A percentile compares a stretch with the other conserved stretches of the same genome.
Conservation (phyloP, 1,284 basidiomycete species). For the Ustilago nuda region DNA sequence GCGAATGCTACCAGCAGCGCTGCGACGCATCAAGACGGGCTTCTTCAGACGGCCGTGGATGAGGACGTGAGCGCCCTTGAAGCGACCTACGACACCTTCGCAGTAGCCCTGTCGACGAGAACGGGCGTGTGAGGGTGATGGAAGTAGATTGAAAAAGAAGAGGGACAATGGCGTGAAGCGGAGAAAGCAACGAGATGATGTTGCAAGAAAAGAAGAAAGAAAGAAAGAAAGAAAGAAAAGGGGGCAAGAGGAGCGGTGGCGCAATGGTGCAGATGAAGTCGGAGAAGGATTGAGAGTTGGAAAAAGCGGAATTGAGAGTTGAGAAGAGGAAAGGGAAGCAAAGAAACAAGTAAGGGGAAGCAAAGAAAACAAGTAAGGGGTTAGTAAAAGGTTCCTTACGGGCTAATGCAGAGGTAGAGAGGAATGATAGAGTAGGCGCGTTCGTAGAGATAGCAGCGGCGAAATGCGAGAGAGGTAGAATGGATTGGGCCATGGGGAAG, state of each 20-base stretch:
- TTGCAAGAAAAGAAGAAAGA: neutral
- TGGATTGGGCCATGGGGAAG: neutral
- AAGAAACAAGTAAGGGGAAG: constrained; percentile 6
- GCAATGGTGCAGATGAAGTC: constrained; percentile 5
- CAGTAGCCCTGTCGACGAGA: constrained; percentile 75
- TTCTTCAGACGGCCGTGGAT: constrained; percentile 83
- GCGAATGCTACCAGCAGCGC: constrained; percentile 55
- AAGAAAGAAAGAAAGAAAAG: neutral
- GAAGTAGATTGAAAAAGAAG: neutral
- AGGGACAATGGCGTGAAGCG: neutral
- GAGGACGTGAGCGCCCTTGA: constrained; percentile 77
- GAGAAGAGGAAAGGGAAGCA: neutral
- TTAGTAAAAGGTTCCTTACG: neutral
- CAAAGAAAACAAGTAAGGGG: constrained; percentile 1
- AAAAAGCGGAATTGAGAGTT: neutral
- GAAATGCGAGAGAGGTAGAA: too few species aligned
- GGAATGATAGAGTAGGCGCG: too few species aligned
- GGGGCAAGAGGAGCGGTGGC: neutral
- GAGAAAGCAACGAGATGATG: neutral
- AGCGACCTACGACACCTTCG: constrained; percentile 89
- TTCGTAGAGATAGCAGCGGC: too few species aligned
- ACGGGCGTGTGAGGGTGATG: neutral
- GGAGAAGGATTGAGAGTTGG: neutral
- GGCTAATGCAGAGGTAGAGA: too few species aligned
- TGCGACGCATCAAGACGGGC: constrained; percentile 73